These are phyloP conservation scores for Glutinoglossum americanum DNA, from an alignment of 495 filamentous ascomycete species.

Conservation along the genomic window DNA sequence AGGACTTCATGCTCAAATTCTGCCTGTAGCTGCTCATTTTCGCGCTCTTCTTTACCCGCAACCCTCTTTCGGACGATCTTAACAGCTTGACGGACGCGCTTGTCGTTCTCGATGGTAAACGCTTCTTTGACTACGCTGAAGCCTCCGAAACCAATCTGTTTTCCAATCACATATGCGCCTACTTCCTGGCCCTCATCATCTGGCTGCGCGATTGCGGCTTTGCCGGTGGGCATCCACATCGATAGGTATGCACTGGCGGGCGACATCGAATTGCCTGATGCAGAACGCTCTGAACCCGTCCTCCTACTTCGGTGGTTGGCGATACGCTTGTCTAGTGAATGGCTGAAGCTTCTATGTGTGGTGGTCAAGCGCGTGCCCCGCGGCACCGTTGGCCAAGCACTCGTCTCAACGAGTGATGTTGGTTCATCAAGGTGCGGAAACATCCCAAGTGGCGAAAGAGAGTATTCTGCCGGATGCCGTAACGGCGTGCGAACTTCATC, in stretches of 20 bases:
- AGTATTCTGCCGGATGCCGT: slow-evolving; percentile 24
- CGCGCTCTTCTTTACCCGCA: slow-evolving; percentile 29
- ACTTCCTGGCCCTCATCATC: slow-evolving; percentile 59
- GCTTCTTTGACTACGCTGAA: slow-evolving; percentile 56
- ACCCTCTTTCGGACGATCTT: slow-evolving; percentile 52
- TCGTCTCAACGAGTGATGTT: not conserved
- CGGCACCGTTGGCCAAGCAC: not conserved
- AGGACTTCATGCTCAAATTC: slow-evolving; percentile 56
- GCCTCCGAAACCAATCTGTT: slow-evolving; percentile 46
- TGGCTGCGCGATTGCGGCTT: slow-evolving; percentile 26
- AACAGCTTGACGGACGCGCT: slow-evolving; percentile 33
- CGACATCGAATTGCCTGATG: slow-evolving; percentile 16
- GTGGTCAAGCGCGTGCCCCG: not conserved
- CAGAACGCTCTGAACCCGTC: slow-evolving; percentile 11
- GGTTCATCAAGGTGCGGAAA: slow-evolving; percentile 18
- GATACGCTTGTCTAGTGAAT: not conserved
- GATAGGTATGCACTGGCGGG: slow-evolving; percentile 35
- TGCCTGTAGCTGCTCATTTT: slow-evolving; percentile 47
- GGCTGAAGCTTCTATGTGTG: not conserved
- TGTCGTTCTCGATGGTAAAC: slow-evolving; percentile 36
- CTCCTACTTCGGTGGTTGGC: slow-evolving; percentile 1
- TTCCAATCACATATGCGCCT: slow-evolving; percentile 50
- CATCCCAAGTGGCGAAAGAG: slow-evolving; percentile 32
- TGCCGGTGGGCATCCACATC: slow-evolving; percentile 23
- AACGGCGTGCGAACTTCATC: slow-evolving; percentile 31